Evolutionary conservation across 306 rosid species (phyloP).

Genomic region (Astragalus glycyphyllos): DNA sequence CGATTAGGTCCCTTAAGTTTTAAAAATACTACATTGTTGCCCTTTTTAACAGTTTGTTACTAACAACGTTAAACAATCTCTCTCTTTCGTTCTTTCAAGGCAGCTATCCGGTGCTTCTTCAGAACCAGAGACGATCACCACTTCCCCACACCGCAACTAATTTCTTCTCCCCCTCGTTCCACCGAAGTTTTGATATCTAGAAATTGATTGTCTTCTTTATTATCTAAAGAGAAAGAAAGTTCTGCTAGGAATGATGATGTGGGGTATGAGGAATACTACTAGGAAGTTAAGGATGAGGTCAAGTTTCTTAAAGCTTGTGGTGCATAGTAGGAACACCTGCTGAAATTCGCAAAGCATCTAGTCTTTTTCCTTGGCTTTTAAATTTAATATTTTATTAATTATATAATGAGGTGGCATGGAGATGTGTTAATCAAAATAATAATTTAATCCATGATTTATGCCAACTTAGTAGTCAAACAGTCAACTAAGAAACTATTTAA

Average conservation of each 20-base stretch:
- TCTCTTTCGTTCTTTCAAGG: constrained; percentile 63
- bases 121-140: constrained; percentile 60
- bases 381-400: too few species aligned
- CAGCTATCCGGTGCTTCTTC: constrained; percentile 87
- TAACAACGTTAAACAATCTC: too few species aligned
- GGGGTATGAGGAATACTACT: constrained; percentile 53
- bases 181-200: constrained; percentile 49
- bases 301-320: constrained; percentile 94
- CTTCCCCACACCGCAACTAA: constrained; percentile 46
- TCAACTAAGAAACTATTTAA: too few species aligned
- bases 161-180: constrained; percentile 50
- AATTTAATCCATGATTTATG: too few species aligned
- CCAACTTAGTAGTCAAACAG: too few species aligned
- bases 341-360: constrained; percentile 76
- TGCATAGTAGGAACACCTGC: constrained; percentile 69
- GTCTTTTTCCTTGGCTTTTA: too few species aligned
- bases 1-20: too few species aligned
- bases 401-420: too few species aligned
- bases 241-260: constrained; percentile 41
- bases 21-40: too few species aligned
- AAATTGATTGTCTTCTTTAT: constrained; percentile 63
- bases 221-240: constrained; percentile 56
- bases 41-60: too few species aligned
- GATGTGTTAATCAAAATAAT: too few species aligned
- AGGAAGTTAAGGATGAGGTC: constrained; percentile 82